Base-by-base conservation (phyloP, 257 asterid species). In the Capsicum baccatum region DNA sequence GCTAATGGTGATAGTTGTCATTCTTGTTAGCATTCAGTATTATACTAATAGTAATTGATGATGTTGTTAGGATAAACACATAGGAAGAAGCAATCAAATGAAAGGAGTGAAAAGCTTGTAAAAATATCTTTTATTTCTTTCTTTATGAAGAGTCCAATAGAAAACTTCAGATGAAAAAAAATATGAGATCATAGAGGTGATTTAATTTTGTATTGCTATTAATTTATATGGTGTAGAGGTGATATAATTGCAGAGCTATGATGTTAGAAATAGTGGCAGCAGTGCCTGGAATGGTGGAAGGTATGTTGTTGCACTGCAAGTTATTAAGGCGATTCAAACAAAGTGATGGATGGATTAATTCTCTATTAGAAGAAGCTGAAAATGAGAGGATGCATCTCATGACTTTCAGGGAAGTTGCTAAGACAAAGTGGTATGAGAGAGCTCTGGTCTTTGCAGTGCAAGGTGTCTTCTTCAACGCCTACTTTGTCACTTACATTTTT, bases 261-360 rank as follows among this genome's bases (percentile, higher is more conserved):
- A 89, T 93, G 95, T 79, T 93, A 57, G 97, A 93, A 55, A 93
- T 94, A 0, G 95, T 93, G 80, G 97, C 97, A 0, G 95, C 97
- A 0, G 97, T 93, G 17, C 97, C 97, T 0, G 95, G 97, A 33
- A 92, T 92, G 97, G 97, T 93, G 1, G 97, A 93, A 81, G 97
- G 97, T 33, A 63, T 93, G 92, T 83, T 93, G 17, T 88, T 93
- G 5, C 97, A 93, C 85, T 92, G 92, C 83, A 91, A 90, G 54
- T 93, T 95, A 7, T 79, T 93, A 48, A 81, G 97, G 76, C 88
- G 91, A 48, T 91, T 93, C 73, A 93, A 93, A 82, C 94, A 90
- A 83, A 93, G 97, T 48, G 95, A 93, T 0, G 97, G 97, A 1
- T 93, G 95, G 95, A 92, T 93, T 84, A 93, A 90, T 78, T 87